A percentile compares a stretch with the other conserved stretches of the same genome.
Conservation (phyloP, 2,329 filamentous ascomycete species). For the Pleomassaria siparia region DNA sequence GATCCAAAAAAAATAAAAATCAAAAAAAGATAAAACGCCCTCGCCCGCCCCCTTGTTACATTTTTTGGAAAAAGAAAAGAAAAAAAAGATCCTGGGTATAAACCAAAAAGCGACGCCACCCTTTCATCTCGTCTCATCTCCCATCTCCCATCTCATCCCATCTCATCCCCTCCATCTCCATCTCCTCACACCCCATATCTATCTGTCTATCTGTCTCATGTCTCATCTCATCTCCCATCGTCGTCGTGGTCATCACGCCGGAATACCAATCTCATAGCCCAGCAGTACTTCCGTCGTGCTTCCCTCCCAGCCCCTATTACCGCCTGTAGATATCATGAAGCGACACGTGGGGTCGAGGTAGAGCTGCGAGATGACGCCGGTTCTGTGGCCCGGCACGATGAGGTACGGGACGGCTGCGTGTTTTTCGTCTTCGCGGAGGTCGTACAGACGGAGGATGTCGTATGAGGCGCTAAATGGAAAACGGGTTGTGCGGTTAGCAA, state of each 20-base stretch:
- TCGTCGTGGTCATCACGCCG: conserved; percentile 31
- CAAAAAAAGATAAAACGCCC: neutral
- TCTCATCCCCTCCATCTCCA: too few species aligned
- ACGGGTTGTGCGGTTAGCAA: too few species aligned
- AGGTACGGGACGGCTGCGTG: conserved; percentile 87
- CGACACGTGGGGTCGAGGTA: conserved; percentile 85
- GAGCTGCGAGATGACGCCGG: conserved; percentile 82
- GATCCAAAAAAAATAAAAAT: too few species aligned
- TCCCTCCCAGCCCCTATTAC: conserved; percentile 94
- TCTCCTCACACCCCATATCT: too few species aligned
- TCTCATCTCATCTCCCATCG: too few species aligned
- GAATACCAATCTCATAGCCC: conserved; percentile 81
- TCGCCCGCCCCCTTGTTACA: neutral
- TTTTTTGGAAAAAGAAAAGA: too few species aligned
- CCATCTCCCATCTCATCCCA: conserved; percentile 24
- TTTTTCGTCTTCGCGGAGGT: conserved; percentile 69
- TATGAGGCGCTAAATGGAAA: conserved; percentile 87
- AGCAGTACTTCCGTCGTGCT: conserved; percentile 85
- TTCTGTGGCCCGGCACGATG: conserved; percentile 89
- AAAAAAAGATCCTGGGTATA: conserved; percentile 37
- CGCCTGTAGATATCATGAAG: conserved; percentile 90
- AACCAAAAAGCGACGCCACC: too few species aligned
- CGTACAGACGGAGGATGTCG: conserved; percentile 91
- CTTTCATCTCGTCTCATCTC: too few species aligned
- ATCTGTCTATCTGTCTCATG: too few species aligned